Conservation (phyloP, 129 eudicot genomes). For the Chrysanthemum makinoi region DNA sequence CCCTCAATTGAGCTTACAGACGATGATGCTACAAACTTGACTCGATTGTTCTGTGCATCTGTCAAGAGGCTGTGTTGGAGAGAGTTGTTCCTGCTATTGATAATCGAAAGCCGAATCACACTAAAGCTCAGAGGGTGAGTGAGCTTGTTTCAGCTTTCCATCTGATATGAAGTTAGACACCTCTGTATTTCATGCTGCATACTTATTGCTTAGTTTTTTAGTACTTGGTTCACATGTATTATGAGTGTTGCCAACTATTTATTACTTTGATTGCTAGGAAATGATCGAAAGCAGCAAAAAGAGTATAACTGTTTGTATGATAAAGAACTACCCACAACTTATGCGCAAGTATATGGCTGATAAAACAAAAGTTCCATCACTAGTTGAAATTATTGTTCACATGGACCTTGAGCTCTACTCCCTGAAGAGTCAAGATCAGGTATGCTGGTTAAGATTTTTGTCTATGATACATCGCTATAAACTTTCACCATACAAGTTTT, state of each 20-base stretch:
- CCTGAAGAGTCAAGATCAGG: slow-evolving; percentile 95
- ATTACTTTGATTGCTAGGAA: slow-evolving; percentile 51
- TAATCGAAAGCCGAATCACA: slow-evolving; percentile 56
- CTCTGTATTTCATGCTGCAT: slow-evolving; percentile 10
- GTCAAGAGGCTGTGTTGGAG: slow-evolving; percentile 89
- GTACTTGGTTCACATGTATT: neutral
- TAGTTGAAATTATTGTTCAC: slow-evolving; percentile 64
- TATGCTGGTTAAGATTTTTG: slow-evolving; percentile 16
- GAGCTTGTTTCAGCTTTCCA: neutral
- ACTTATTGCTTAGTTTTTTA: neutral
- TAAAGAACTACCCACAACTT: slow-evolving; percentile 89
- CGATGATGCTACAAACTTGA: slow-evolving; percentile 83
- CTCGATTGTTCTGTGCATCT: slow-evolving; percentile 73
- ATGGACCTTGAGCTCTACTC: slow-evolving; percentile 95
- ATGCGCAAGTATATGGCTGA: slow-evolving; percentile 92
- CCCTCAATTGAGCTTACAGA: slow-evolving; percentile 85
- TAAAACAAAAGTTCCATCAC: slow-evolving; percentile 76
- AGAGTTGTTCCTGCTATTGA: slow-evolving; percentile 89
- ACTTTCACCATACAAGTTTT: neutral
- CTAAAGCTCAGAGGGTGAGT: slow-evolving; percentile 79
- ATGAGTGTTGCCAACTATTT: slow-evolving; percentile 2
- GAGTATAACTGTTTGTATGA: slow-evolving; percentile 71
- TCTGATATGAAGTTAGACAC: slow-evolving; percentile 12
- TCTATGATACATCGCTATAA: neutral
- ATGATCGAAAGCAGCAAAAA: slow-evolving; percentile 58